Conservation (phyloP, 2,329 filamentous ascomycete species). For the Trichoderma sp. region DNA sequence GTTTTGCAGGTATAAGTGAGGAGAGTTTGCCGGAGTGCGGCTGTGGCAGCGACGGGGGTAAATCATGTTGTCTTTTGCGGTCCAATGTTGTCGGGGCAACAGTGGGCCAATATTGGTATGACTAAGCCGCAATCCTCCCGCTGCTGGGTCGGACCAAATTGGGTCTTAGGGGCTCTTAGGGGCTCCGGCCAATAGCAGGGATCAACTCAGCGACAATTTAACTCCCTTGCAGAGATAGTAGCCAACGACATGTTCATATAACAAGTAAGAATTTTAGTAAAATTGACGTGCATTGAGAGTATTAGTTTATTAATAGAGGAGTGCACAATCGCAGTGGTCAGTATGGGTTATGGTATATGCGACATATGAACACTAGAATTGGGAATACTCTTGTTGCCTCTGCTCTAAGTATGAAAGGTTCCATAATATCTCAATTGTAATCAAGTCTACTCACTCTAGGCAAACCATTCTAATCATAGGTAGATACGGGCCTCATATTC, state of each 20-base stretch:
- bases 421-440: neutral
- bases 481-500: too few species aligned
- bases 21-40: neutral
- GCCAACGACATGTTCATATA: neutral
- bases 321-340: neutral
- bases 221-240: neutral
- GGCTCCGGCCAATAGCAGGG: neutral
- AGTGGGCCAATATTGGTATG: neutral
- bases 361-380: neutral
- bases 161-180: neutral
- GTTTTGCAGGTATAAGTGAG: constrained; percentile 1
- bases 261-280: neutral
- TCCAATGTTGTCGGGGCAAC: constrained; percentile 20
- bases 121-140: neutral
- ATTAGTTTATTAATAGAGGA: neutral
- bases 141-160: neutral
- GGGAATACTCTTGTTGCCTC: neutral
- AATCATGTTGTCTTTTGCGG: constrained; percentile 11
- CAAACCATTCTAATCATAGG: neutral
- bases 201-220: neutral
- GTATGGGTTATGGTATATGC: neutral
- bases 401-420: neutral
- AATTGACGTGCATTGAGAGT: neutral
- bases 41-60: constrained; percentile 10
- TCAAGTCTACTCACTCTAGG: neutral